phyloP scores from a whole-genome alignment of 2,329 filamentous ascomycete genomes.

The Emydomyces testavorans region DNA sequence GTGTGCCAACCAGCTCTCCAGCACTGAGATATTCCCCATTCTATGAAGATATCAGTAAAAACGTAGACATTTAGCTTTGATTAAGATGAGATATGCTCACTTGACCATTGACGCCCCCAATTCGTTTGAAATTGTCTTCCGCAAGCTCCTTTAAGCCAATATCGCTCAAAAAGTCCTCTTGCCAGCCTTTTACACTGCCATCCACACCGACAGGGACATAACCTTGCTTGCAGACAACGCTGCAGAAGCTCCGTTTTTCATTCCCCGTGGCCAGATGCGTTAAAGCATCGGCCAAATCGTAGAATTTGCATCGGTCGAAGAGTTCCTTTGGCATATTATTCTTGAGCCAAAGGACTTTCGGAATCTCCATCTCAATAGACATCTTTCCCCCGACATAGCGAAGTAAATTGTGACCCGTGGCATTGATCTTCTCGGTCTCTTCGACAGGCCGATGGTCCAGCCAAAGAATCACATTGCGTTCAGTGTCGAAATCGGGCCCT shows the following conservation, averaged over 20 bases:
- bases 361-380: constrained; percentile 99
- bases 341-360: constrained; percentile 96
- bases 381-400: constrained; percentile 95
- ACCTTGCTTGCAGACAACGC: constrained; percentile 93
- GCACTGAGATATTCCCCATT: constrained; percentile 86
- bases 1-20: constrained; percentile 74
- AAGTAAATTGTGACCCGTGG: constrained; percentile 79
- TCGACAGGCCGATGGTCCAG: constrained; percentile 85
- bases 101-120: constrained; percentile 90
- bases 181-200: constrained; percentile 95
- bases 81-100: constrained; percentile 48
- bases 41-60: constrained; percentile 38
- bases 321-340: constrained; percentile 91
- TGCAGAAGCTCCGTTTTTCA: constrained; percentile 88
- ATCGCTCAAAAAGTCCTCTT: constrained; percentile 77
- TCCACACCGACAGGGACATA: constrained; percentile 95
- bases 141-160: constrained; percentile 79
- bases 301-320: constrained; percentile 92
- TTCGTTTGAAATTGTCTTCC: constrained; percentile 78
- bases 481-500: constrained; percentile 73
- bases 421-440: constrained; percentile 89
- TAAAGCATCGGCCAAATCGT: constrained; percentile 82
- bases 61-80: not conserved
- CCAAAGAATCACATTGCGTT: constrained; percentile 94
- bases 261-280: constrained; percentile 89